Conservation (phyloP, 257 asterid genomes). For the Solanum neorickii region DNA sequence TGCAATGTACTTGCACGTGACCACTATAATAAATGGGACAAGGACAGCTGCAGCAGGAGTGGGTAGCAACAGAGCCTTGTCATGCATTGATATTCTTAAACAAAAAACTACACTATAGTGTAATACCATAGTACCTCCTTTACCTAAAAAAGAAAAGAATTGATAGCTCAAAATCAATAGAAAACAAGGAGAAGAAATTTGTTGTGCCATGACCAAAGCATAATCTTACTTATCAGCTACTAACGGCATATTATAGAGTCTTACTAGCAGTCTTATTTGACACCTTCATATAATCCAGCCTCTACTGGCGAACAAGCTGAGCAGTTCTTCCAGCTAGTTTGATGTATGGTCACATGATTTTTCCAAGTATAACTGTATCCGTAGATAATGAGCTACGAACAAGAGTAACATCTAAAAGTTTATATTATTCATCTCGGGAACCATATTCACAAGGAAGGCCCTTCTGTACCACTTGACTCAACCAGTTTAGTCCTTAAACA, state of each 20-base stretch:
- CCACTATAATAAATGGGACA: neutral
- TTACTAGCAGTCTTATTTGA: neutral
- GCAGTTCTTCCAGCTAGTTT: neutral
- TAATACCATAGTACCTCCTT: neutral
- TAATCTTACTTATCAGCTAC: neutral
- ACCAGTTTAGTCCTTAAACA: neutral
- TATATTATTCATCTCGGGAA: neutral
- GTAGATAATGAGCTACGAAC: neutral
- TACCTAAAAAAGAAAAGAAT: neutral
- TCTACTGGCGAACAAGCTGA: too few species aligned
- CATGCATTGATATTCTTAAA: neutral
- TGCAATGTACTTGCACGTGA: neutral
- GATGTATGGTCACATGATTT: neutral
- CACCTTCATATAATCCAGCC: neutral
- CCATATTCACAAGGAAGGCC: neutral
- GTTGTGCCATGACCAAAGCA: neutral
- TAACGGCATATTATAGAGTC: neutral
- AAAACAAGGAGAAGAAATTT: neutral
- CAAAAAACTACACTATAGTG: neutral
- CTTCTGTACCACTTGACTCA: neutral
- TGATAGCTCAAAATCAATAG: neutral
- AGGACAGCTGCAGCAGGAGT: neutral
- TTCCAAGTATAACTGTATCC: neutral
- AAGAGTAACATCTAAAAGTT: neutral
- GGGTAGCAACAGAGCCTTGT: neutral